Percentiles rank a stretch among this genome's conserved stretches.
Evolutionary conservation across 345 rosid species (phyloP).

Genomic region (Firmiana major): DNA sequence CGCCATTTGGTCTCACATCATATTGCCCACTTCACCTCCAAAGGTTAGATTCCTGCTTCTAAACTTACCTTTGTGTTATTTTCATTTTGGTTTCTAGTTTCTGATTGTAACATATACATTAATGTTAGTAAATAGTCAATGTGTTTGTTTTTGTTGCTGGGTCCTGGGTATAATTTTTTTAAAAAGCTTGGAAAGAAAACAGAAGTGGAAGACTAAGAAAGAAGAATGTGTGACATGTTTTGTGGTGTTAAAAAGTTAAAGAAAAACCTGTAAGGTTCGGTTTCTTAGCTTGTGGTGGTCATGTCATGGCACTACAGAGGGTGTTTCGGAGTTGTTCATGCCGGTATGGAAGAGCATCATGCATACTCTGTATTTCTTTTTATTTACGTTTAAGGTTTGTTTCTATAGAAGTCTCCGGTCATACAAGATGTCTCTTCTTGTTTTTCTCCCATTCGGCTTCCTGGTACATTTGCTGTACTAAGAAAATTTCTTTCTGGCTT

Average conservation of each 20-base stretch:
- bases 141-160: background rate
- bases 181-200: background rate
- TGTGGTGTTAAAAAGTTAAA: too few relatives aligned
- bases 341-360: background rate
- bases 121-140: background rate
- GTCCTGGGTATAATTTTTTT: too few relatives aligned
- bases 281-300: constrained; percentile 10
- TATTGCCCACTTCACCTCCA: constrained; percentile 9
- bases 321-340: background rate
- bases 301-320: constrained; percentile 18
- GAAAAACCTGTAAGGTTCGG: background rate
- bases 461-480: background rate
- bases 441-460: background rate
- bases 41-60: constrained; percentile 17
- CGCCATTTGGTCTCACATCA: constrained; percentile 31
- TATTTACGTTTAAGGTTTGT: constrained; percentile 12
- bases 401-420: background rate
- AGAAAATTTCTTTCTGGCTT: too few relatives aligned
- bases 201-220: background rate
- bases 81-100: background rate
- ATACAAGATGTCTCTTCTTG: background rate
- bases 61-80: background rate
- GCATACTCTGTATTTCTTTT: background rate
- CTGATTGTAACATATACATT: background rate
- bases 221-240: background rate